phyloP scores from a whole-genome alignment of 371 early-diverging fungal genomes.

The Batkoa obscura region DNA sequence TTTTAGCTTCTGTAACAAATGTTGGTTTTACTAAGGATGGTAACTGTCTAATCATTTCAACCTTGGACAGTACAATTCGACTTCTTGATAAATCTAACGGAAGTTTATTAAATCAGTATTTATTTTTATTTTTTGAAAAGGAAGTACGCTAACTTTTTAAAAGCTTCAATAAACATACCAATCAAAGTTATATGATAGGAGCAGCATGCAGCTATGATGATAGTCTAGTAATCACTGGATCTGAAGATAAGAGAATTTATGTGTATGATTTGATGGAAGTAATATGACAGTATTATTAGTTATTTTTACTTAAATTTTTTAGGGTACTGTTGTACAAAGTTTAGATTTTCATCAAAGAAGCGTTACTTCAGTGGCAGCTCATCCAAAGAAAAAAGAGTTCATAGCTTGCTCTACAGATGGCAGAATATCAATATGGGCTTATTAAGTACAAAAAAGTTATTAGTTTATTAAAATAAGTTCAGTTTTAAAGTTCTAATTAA shows the following conservation, averaged over 20 bases:
- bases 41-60: constrained; percentile 52
- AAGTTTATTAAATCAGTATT: constrained; percentile 45
- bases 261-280: constrained; percentile 71
- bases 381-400: constrained; percentile 23
- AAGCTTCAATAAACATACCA: background rate
- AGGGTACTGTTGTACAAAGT: constrained; percentile 23
- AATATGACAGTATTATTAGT: background rate
- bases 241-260: constrained; percentile 73
- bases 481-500: too few relatives aligned
- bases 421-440: constrained; percentile 4
- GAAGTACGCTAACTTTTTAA: too few relatives aligned
- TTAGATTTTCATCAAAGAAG: constrained; percentile 24
- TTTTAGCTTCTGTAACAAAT: constrained; percentile 58
- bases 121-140: background rate
- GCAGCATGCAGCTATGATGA: constrained; percentile 20
- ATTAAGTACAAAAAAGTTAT: too few relatives aligned
- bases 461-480: too few relatives aligned
- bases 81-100: constrained; percentile 69
- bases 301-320: background rate
- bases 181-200: background rate
- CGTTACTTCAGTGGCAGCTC: constrained; percentile 34
- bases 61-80: constrained; percentile 53
- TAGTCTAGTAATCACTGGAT: constrained; percentile 63
- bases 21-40: constrained; percentile 46
- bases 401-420: constrained; percentile 33